Evolutionary conservation across 2,329 filamentous ascomycete genomes (phyloP).

Genomic region (Scedosporium apiospermum): DNA sequence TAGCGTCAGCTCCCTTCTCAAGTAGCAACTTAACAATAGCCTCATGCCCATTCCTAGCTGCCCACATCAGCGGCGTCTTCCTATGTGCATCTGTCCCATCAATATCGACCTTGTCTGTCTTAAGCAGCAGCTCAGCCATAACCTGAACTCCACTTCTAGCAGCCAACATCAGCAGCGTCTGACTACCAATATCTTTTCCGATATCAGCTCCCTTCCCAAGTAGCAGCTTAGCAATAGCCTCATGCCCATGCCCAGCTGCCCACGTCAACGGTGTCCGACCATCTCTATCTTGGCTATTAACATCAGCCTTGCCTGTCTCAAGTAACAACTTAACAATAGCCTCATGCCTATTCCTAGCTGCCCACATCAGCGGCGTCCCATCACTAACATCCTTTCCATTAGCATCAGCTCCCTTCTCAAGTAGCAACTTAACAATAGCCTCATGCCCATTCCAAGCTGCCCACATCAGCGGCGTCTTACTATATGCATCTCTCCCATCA

Average conservation of each 20-base stretch:
- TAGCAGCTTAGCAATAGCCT: neutral
- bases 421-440: slow-evolving; percentile 5
- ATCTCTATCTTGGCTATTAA: neutral
- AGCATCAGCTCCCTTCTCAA: neutral
- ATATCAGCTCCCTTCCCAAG: neutral
- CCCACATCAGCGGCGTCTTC: neutral
- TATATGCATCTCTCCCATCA: neutral
- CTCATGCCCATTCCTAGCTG: neutral
- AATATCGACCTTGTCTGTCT: neutral
- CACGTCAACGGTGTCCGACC: slow-evolving; percentile 1
- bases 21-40: neutral
- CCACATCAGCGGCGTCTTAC: neutral
- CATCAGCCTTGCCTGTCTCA: neutral
- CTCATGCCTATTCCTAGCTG: neutral
- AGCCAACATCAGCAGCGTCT: no score
- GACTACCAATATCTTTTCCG: no score
- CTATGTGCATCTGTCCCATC: neutral
- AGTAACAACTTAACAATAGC: neutral
- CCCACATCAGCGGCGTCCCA: neutral
- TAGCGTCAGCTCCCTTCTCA: no score
- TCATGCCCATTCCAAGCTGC: neutral
- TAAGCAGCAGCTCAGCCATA: no score
- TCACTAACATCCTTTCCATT: neutral
- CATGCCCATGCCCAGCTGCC: neutral
- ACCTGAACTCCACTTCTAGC: no score